These are phyloP conservation scores for Peronospora belbahrii DNA, from an alignment of 352 stramenopile genomes.

Conservation along the genomic window DNA sequence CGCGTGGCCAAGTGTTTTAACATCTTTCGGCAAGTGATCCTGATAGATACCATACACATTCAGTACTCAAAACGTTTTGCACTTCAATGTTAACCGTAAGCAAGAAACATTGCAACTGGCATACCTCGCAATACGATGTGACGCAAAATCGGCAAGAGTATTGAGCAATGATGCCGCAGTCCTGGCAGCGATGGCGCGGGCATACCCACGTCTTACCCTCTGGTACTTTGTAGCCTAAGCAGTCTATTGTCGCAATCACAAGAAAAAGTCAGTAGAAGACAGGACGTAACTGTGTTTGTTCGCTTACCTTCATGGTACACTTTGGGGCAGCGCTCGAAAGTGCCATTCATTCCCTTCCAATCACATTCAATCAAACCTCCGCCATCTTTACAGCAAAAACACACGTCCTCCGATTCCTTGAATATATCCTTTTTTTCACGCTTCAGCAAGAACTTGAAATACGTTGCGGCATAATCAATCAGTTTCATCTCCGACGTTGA, in stretches of 20 bases:
- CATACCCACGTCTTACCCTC: conserved; percentile 58
- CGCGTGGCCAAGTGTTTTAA: conserved; percentile 34
- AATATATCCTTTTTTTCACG: conserved; percentile 31
- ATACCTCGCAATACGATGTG: conserved; percentile 61
- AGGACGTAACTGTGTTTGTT: neutral
- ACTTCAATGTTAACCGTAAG: neutral
- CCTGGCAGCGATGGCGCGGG: conserved; percentile 56
- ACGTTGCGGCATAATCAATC: conserved; percentile 55
- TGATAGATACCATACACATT: conserved; percentile 13
- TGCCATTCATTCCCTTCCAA: conserved; percentile 37
- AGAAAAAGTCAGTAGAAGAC: neutral
- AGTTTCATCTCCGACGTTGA: conserved; percentile 29
- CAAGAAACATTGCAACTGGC: neutral
- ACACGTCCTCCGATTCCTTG: conserved; percentile 69
- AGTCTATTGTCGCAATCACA: conserved; percentile 31
- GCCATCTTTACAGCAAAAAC: conserved; percentile 81
- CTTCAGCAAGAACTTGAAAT: conserved; percentile 52
- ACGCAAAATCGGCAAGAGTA: conserved; percentile 67
- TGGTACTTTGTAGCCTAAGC: conserved; percentile 50
- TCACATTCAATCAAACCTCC: conserved; percentile 77
- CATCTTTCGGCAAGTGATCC: conserved; percentile 40
- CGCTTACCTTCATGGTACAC: conserved; percentile 69
- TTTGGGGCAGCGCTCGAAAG: conserved; percentile 51
- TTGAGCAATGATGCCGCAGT: conserved; percentile 48
- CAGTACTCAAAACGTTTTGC: neutral